These are phyloP conservation scores for Hypoxylon lienhwacheense DNA, from an alignment of 495 filamentous ascomycete genomes.

Conservation along the genomic window DNA sequence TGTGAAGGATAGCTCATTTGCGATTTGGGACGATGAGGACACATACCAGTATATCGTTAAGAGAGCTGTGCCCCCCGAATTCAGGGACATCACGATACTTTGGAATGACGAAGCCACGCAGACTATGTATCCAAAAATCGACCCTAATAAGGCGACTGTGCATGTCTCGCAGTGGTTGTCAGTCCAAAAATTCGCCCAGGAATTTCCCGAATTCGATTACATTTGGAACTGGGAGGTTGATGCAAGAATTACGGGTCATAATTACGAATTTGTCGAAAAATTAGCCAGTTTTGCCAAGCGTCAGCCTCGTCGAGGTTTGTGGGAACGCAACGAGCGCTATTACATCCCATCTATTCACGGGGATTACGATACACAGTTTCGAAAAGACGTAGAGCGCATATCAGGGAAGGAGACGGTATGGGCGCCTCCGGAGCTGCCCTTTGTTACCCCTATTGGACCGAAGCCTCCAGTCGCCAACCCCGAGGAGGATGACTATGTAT, in stretches of 20 bases:
- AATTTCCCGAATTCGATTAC: conserved; percentile 71
- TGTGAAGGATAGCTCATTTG: conserved; percentile 59
- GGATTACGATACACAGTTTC: conserved; percentile 56
- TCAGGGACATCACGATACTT: conserved; percentile 65
- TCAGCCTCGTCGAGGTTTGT: conserved; percentile 68
- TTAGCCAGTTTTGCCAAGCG: conserved; percentile 59
- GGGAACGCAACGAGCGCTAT: conserved; percentile 74
- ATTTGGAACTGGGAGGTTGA: conserved; percentile 81
- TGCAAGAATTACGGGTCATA: conserved; percentile 68
- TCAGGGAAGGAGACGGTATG: conserved; percentile 57
- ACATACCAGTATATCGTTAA: conserved; percentile 57
- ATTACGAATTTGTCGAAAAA: conserved; percentile 68
- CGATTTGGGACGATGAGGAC: conserved; percentile 58
- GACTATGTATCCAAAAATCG: conserved; percentile 59
- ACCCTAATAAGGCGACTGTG: conserved; percentile 44
- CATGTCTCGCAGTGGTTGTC: conserved; percentile 59
- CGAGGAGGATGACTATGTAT: conserved; percentile 63
- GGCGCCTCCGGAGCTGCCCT: conserved; percentile 58
- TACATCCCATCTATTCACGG: conserved; percentile 69
- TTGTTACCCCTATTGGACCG: conserved; percentile 62
- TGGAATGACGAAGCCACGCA: conserved; percentile 64
- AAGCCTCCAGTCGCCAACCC: conserved; percentile 56
- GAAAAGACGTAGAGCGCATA: conserved; percentile 50
- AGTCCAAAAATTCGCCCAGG: conserved; percentile 66
- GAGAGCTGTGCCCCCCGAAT: conserved; percentile 62